Conservation (phyloP, 306 rosid species). For the Ormosia semicastrata region DNA sequence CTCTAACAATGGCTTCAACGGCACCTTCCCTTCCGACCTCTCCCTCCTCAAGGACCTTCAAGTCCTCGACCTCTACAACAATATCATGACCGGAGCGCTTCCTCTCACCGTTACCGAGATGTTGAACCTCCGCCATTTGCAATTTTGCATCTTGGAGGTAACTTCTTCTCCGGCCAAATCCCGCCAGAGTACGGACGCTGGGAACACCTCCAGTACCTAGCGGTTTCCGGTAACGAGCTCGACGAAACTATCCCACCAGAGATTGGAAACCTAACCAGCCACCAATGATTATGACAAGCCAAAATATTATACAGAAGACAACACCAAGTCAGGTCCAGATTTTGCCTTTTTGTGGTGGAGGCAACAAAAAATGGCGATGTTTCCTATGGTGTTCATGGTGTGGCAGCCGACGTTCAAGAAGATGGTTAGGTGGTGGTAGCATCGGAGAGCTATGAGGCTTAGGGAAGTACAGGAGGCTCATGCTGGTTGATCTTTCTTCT, state of each 20-base stretch:
- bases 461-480: too few species aligned
- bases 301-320: constrained; percentile 68
- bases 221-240: constrained; percentile 82
- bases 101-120: constrained; percentile 55
- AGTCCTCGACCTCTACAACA: constrained; percentile 78
- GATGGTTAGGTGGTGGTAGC: too few species aligned
- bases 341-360: constrained; percentile 29
- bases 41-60: constrained; percentile 53
- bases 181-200: constrained; percentile 68
- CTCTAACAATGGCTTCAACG: constrained; percentile 75
- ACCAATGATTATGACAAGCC: constrained; percentile 66
- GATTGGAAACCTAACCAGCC: constrained; percentile 66
- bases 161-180: constrained; percentile 75
- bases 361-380: background rate
- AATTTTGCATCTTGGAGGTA: constrained; percentile 75
- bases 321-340: constrained; percentile 54
- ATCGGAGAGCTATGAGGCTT: too few species aligned
- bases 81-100: constrained; percentile 72
- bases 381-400: background rate
- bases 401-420: background rate
- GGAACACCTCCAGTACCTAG: constrained; percentile 66
- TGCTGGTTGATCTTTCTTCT: too few species aligned
- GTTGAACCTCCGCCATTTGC: constrained; percentile 55
- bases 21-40: constrained; percentile 59
- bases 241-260: constrained; percentile 64